Percentiles rank a stretch among this genome's conserved stretches.
These are phyloP conservation scores for Paspalum notatum DNA, from an alignment of 176 grass and related monocot species.

Conservation along the genomic window DNA sequence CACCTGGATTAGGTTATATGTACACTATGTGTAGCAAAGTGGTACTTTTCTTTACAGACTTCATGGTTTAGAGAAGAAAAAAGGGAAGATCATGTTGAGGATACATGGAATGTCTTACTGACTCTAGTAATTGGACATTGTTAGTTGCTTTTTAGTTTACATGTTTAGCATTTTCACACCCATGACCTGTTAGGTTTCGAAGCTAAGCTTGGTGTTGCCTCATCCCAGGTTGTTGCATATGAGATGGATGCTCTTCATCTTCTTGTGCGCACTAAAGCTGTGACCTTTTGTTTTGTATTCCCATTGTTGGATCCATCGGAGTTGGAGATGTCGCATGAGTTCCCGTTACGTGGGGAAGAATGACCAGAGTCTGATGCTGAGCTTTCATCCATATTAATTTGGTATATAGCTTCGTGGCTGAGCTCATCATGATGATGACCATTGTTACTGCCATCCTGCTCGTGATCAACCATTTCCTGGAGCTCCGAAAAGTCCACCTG, in stretches of 20 bases:
- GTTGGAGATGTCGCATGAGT: not conserved
- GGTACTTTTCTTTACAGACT: not conserved
- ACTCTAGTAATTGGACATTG: conserved; percentile 4
- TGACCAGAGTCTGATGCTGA: conserved; percentile 20
- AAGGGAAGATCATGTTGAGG: not conserved
- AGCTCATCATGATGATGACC: not conserved
- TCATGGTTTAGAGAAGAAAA: not conserved
- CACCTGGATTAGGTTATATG: not conserved
- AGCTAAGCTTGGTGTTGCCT: not conserved
- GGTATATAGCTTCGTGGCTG: not conserved
- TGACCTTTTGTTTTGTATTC: not conserved
- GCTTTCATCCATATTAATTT: conserved; percentile 10
- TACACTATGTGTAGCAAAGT: not conserved
- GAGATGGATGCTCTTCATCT: not conserved
- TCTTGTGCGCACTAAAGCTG: conserved; percentile 24
- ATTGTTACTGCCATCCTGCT: not conserved
- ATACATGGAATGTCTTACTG: not conserved
- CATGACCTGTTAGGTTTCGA: not conserved
- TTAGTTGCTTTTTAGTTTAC: not conserved
- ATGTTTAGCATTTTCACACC: not conserved
- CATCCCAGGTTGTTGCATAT: not conserved
- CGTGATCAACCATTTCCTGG: conserved; percentile 19
- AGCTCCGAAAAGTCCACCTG: conserved; percentile 24
- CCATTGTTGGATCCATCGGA: conserved; percentile 12
- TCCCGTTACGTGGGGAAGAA: not conserved